Percentiles rank a stretch among this genome's conserved stretches.
phyloP scores from a whole-genome alignment of 495 filamentous ascomycete genomes.

The Hypomontagnella monticulosa region DNA sequence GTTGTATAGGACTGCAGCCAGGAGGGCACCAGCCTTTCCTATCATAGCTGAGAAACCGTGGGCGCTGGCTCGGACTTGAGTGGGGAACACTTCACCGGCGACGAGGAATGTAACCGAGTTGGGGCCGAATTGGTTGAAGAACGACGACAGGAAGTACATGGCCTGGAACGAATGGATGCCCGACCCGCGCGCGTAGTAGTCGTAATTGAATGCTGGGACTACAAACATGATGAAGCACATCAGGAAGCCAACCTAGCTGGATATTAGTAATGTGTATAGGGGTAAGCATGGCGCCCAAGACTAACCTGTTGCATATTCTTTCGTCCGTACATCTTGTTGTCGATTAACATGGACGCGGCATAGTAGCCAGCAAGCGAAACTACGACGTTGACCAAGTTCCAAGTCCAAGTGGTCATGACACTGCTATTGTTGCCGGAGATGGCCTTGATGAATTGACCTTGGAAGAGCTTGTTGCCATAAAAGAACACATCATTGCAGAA shows the following conservation, averaged over 20 bases:
- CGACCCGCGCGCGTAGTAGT: slow-evolving; percentile 72
- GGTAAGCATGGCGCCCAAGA: neutral
- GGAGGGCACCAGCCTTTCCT: slow-evolving; percentile 84
- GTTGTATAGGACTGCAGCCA: slow-evolving; percentile 86
- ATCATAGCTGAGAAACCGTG: slow-evolving; percentile 88
- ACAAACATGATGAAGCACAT: slow-evolving; percentile 88
- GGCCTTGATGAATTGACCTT: slow-evolving; percentile 81
- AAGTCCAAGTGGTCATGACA: slow-evolving; percentile 86
- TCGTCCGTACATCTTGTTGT: slow-evolving; percentile 91
- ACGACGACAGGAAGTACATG: slow-evolving; percentile 91
- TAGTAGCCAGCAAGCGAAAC: slow-evolving; percentile 89
- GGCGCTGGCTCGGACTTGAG: slow-evolving; percentile 86
- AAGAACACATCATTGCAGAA: slow-evolving; percentile 96
- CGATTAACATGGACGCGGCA: slow-evolving; percentile 77
- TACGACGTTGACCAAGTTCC: slow-evolving; percentile 85
- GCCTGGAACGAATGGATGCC: slow-evolving; percentile 85
- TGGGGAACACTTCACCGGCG: slow-evolving; percentile 90
- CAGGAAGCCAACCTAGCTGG: slow-evolving; percentile 73
- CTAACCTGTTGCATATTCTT: slow-evolving; percentile 84
- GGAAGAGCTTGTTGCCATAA: slow-evolving; percentile 98
- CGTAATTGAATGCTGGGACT: slow-evolving; percentile 82
- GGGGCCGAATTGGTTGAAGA: slow-evolving; percentile 97
- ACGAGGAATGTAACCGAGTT: slow-evolving; percentile 93
- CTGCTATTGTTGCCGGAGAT: slow-evolving; percentile 67
- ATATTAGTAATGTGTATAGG: slow-evolving; percentile 5